Conservation (phyloP, 2,329 filamentous ascomycete genomes). For the Cladophialophora immunda region DNA sequence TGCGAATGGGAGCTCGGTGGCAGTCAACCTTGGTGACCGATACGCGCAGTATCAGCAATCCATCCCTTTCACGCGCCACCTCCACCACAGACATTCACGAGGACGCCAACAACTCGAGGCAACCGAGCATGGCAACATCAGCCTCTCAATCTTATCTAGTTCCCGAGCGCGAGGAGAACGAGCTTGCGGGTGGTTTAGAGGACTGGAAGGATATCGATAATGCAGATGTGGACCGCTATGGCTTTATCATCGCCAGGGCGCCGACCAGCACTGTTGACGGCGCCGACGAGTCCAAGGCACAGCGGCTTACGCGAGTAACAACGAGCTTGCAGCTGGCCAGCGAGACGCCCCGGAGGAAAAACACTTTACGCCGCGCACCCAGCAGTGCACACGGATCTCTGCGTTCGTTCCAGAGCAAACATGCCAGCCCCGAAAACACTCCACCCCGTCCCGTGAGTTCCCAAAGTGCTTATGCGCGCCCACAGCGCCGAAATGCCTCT, state of each 20-base stretch:
- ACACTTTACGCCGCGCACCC: constrained; percentile 59
- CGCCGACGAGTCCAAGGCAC: constrained; percentile 43
- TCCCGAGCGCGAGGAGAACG: constrained; percentile 58
- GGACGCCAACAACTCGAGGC: constrained; percentile 24
- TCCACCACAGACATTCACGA: constrained; percentile 42
- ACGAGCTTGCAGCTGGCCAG: constrained; percentile 66
- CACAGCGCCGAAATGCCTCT: constrained; percentile 53
- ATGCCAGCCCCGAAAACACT: constrained; percentile 48
- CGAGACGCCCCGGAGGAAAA: constrained; percentile 63
- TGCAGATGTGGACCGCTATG: constrained; percentile 70
- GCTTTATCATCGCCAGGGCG: constrained; percentile 61
- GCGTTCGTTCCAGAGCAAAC: constrained; percentile 48
- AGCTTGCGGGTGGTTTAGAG: constrained; percentile 70
- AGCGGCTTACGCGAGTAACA: constrained; percentile 65
- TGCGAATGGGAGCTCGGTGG: constrained; percentile 52
- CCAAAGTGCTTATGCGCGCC: constrained; percentile 55
- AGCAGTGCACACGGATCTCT: constrained; percentile 56
- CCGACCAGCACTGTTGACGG: constrained; percentile 36
- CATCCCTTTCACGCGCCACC: constrained; percentile 42
- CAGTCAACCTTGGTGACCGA: constrained; percentile 45
- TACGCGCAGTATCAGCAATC: constrained; percentile 44
- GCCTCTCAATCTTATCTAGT: constrained; percentile 24
- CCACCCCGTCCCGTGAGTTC: constrained; percentile 38
- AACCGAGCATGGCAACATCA: constrained; percentile 26
- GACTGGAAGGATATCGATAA: constrained; percentile 70